Evolutionary conservation across 495 filamentous ascomycete genomes (phyloP).

Genomic region (Sporormia fimetaria): DNA sequence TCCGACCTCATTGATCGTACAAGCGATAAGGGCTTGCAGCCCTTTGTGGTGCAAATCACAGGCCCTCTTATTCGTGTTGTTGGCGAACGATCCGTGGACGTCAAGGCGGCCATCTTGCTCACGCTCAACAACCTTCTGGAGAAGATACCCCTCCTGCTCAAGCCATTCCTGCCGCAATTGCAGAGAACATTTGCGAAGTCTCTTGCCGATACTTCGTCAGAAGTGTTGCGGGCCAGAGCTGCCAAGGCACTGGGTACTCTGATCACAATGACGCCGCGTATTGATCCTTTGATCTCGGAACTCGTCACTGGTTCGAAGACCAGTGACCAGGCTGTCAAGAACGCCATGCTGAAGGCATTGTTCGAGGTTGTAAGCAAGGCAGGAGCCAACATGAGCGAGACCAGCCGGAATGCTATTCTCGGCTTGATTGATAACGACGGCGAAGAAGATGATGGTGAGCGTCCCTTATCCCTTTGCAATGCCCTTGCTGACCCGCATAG

Average conservation of each 20-base stretch:
- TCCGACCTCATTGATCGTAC: constrained; percentile 92
- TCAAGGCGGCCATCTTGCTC: constrained; percentile 87
- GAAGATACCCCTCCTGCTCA: constrained; percentile 91
- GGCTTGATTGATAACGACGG: constrained; percentile 75
- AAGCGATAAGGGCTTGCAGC: constrained; percentile 67
- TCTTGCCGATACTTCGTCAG: constrained; percentile 84
- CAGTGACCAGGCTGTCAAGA: constrained; percentile 73
- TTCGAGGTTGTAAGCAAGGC: constrained; percentile 95
- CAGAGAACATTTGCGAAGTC: constrained; percentile 95
- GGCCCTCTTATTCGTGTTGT: constrained; percentile 95
- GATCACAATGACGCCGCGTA: constrained; percentile 89
- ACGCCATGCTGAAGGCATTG: constrained; percentile 93
- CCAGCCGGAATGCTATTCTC: constrained; percentile 68
- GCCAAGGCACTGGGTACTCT: constrained; percentile 94
- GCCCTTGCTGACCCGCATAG: constrained; percentile 28
- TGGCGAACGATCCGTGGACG: constrained; percentile 85
- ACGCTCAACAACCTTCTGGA: constrained; percentile 91
- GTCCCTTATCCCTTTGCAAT: constrained; percentile 8
- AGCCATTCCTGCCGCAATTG: constrained; percentile 92
- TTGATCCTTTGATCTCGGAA: constrained; percentile 84
- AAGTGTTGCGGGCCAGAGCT: constrained; percentile 71
- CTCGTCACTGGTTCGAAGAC: constrained; percentile 91
- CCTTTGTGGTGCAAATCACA: constrained; percentile 94
- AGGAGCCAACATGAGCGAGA: constrained; percentile 85
- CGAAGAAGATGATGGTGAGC: constrained; percentile 51